These are phyloP conservation scores for Apiotrichum veenhuisii DNA, from an alignment of 1,284 basidiomycete genomes.

Conservation along the genomic window DNA sequence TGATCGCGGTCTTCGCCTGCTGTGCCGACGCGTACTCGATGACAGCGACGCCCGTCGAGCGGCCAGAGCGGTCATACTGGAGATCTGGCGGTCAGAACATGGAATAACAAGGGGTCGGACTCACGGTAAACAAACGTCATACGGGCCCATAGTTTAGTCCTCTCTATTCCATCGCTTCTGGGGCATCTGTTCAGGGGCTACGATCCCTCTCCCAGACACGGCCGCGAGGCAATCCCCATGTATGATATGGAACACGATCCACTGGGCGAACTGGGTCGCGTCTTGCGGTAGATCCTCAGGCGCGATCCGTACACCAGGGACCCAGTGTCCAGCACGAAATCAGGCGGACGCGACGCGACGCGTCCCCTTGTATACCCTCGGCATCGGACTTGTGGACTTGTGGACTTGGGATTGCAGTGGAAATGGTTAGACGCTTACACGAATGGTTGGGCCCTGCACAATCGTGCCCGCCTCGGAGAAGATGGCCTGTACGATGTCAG, in stretches of 20 bases:
- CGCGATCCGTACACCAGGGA: too few species aligned
- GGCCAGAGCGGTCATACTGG: conserved; percentile 92
- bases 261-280: too few species aligned
- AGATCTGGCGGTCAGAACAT: conserved; percentile 7
- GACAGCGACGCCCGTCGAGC: conserved; percentile 78
- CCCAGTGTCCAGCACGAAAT: too few species aligned
- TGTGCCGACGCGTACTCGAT: conserved; percentile 73
- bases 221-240: too few species aligned
- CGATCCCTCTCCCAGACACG: too few species aligned
- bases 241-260: too few species aligned
- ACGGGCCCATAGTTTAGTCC: conserved; percentile 23
- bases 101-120: conserved; percentile 22
- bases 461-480: conserved; percentile 91
- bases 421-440: conserved; percentile 58
- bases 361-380: too few species aligned
- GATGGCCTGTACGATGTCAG: conserved; percentile 61
- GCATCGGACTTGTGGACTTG: background rate
- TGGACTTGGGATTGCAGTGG: background rate
- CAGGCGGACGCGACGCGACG: too few species aligned
- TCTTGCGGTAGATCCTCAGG: too few species aligned
- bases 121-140: conserved; percentile 20
- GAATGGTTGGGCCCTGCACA: conserved; percentile 84
- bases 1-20: conserved; percentile 79
- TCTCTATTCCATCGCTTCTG: too few species aligned
- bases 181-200: too few species aligned